These are phyloP conservation scores for Claviceps arundinis DNA, from an alignment of 2,329 filamentous ascomycete species.

Conservation along the genomic window DNA sequence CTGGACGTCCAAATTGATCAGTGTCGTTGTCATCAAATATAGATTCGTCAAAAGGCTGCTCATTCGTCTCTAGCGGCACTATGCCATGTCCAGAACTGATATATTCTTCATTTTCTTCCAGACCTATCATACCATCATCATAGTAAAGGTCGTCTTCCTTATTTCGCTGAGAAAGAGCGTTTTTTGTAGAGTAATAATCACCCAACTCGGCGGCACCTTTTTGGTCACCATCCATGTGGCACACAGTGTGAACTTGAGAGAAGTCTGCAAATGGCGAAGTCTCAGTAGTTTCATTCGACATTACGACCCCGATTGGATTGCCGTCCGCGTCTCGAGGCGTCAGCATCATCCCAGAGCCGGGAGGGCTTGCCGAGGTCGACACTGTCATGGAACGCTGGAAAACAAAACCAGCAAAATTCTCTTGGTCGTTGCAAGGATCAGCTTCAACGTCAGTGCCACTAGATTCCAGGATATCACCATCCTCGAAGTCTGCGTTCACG, in stretches of 20 bases:
- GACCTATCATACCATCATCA: conserved; percentile 47
- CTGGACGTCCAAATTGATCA: conserved; percentile 46
- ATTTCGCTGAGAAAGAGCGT: conserved; percentile 4
- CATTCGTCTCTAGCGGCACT: conserved; percentile 30
- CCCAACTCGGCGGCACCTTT: conserved; percentile 24
- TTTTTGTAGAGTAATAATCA: conserved; percentile 21
- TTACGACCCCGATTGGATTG: conserved; percentile 42
- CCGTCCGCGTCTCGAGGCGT: conserved; percentile 45
- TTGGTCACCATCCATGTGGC: conserved; percentile 4
- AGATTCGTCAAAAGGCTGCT: conserved; percentile 54
- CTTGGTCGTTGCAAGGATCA: conserved; percentile 42
- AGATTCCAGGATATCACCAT: not conserved
- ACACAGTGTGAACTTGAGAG: not conserved
- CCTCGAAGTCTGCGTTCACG: conserved; percentile 21
- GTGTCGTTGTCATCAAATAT: conserved; percentile 59
- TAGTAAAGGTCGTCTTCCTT: conserved; percentile 55
- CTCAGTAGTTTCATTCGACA: conserved; percentile 31
- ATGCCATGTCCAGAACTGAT: conserved; percentile 32
- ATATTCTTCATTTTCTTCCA: conserved; percentile 18
- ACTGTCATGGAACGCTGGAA: conserved; percentile 41
- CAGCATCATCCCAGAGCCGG: conserved; percentile 28
- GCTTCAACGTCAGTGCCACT: conserved; percentile 13
- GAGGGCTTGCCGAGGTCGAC: conserved; percentile 38
- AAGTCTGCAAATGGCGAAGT: conserved; percentile 7
- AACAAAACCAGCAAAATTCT: conserved; percentile 47